phyloP scores from a whole-genome alignment of 2,329 filamentous ascomycete species.

The Colletotrichum navitas region DNA sequence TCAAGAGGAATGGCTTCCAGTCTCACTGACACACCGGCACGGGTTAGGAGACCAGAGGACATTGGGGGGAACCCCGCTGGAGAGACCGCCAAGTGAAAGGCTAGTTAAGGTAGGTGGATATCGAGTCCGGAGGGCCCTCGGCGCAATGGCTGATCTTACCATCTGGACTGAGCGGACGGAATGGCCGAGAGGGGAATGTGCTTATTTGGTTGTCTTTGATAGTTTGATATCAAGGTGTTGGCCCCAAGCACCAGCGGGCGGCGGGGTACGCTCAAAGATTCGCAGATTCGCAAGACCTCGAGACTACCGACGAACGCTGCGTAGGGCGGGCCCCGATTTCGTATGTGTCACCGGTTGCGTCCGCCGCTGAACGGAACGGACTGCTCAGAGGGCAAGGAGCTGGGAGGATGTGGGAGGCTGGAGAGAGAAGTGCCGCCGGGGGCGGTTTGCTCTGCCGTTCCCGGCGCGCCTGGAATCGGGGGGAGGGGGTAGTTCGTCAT shows the following conservation, averaged over 20 bases:
- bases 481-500: not conserved
- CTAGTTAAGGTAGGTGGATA: not conserved
- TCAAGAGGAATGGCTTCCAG: not conserved
- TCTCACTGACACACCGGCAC: not conserved
- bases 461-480: constrained; percentile 10
- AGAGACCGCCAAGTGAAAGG: not conserved
- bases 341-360: not conserved
- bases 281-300: not conserved
- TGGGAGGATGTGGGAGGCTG: not conserved
- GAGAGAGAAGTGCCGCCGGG: constrained; percentile 3
- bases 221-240: not conserved
- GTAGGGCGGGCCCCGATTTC: no score
- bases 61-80: not conserved
- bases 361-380: not conserved
- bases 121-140: not conserved
- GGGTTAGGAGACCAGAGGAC: not conserved
- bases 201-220: constrained; percentile 9
- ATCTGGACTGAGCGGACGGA: not conserved
- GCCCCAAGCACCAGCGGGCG: not conserved
- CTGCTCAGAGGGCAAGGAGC: not conserved
- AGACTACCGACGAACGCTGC: not conserved
- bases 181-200: not conserved
- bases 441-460: constrained; percentile 1
- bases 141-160: not conserved
- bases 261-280: not conserved